phyloP scores from a whole-genome alignment of 495 filamentous ascomycete species.

The Letharia columbiana region DNA sequence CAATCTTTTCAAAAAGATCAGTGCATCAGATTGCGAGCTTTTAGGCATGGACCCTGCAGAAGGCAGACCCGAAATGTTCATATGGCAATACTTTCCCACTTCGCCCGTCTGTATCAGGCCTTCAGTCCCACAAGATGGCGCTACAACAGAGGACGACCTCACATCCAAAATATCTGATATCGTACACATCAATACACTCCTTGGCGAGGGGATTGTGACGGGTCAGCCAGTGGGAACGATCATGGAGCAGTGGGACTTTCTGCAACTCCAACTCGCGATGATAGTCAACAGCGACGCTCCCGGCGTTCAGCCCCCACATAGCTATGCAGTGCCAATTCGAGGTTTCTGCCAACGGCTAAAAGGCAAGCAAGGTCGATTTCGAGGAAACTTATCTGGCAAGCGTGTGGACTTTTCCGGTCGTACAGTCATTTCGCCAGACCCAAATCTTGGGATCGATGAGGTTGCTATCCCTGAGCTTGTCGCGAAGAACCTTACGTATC shows the following conservation, averaged over 20 bases:
- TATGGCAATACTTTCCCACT: constrained; percentile 94
- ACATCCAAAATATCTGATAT: constrained; percentile 94
- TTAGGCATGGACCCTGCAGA: constrained; percentile 78
- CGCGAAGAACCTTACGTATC: constrained; percentile 90
- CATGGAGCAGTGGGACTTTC: constrained; percentile 98
- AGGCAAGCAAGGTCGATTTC: constrained; percentile 94
- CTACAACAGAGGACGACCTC: constrained; percentile 92
- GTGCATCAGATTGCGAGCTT: constrained; percentile 79
- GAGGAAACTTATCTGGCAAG: constrained; percentile 93
- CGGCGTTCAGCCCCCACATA: constrained; percentile 60
- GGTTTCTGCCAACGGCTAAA: constrained; percentile 93
- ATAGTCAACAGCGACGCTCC: constrained; percentile 98
- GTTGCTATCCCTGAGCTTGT: constrained; percentile 86
- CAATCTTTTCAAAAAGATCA: constrained; percentile 82
- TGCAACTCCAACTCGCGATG: constrained; percentile 89
- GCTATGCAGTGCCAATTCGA: constrained; percentile 65
- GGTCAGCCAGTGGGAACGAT: constrained; percentile 78
- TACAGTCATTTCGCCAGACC: constrained; percentile 95
- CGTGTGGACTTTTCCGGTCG: constrained; percentile 97
- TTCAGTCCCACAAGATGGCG: constrained; percentile 81
- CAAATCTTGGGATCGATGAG: constrained; percentile 86
- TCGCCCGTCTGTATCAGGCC: constrained; percentile 90
- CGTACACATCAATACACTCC: constrained; percentile 73
- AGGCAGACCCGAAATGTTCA: constrained; percentile 89
- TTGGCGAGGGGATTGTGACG: constrained; percentile 68